phyloP scores from a whole-genome alignment of 352 stramenopile genomes.

The Phytophthora pluvialis region DNA sequence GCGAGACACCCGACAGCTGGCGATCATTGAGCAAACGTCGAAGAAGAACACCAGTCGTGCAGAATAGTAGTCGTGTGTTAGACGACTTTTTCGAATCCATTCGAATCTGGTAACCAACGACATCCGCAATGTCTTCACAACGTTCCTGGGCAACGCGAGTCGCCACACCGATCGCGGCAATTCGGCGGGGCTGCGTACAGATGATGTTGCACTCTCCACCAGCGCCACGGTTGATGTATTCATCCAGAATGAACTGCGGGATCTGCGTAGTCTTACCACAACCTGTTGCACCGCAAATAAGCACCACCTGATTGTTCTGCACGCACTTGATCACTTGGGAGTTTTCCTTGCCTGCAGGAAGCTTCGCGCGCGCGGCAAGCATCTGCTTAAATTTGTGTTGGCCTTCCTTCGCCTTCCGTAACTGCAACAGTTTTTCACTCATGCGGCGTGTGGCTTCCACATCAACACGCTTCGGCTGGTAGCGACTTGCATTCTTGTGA shows the following conservation, averaged over 20 bases:
- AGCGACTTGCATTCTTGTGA: constrained; percentile 11
- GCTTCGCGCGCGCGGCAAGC: constrained; percentile 50
- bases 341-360: constrained; percentile 71
- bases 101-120: constrained; percentile 96
- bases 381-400: constrained; percentile 66
- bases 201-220: constrained; percentile 95
- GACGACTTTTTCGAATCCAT: constrained; percentile 92
- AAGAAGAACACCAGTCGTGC: constrained; percentile 96
- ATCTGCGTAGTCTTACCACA: constrained; percentile 97
- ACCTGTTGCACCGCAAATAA: constrained; percentile 96
- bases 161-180: constrained; percentile 97
- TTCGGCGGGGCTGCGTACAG: constrained; percentile 94
- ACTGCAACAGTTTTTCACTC: constrained; percentile 53
- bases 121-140: constrained; percentile 85
- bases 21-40: constrained; percentile 93
- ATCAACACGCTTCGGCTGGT: constrained; percentile 37
- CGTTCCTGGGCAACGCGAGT: constrained; percentile 95
- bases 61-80: constrained; percentile 94
- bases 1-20: constrained; percentile 89
- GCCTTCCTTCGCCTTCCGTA: constrained; percentile 47
- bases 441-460: constrained; percentile 46
- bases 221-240: constrained; percentile 84
- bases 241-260: constrained; percentile 97
- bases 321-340: constrained; percentile 62
- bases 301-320: constrained; percentile 86